A percentile compares a stretch with the other conserved stretches of the same genome.
These are phyloP conservation scores for Silene conica DNA, from an alignment of 148 eudicot species.

Conservation along the genomic window DNA sequence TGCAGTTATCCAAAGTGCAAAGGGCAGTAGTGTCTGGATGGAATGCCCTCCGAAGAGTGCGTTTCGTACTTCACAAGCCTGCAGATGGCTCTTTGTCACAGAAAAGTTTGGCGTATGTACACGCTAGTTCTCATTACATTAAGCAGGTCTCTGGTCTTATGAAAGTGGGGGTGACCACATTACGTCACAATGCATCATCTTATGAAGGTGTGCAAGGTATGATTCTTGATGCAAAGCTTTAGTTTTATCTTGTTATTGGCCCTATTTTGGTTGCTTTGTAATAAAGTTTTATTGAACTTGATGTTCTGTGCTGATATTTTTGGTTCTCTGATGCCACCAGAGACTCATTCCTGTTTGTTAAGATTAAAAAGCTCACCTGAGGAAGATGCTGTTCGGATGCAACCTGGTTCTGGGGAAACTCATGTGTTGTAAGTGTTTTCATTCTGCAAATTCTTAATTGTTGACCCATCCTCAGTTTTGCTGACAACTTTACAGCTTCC, in stretches of 20 bases:
- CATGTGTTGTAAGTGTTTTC: slow-evolving; percentile 70
- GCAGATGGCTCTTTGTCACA: slow-evolving; percentile 64
- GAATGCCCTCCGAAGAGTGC: slow-evolving; percentile 59
- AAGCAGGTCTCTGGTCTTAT: slow-evolving; percentile 85
- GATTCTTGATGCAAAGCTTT: neutral
- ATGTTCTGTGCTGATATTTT: neutral
- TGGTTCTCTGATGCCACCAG: slow-evolving; percentile 30
- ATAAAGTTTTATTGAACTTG: neutral
- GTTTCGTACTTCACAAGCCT: slow-evolving; percentile 54
- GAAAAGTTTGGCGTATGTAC: slow-evolving; percentile 84
- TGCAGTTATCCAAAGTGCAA: slow-evolving; percentile 43
- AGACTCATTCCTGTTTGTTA: slow-evolving; percentile 64
- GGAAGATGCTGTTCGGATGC: slow-evolving; percentile 76
- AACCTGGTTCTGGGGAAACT: slow-evolving; percentile 89
- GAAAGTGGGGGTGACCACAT: slow-evolving; percentile 75
- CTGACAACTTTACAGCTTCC: slow-evolving; percentile 64
- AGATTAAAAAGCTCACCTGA: slow-evolving; percentile 84
- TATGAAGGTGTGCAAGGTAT: slow-evolving; percentile 75
- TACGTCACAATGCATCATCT: slow-evolving; percentile 63
- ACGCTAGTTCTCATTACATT: slow-evolving; percentile 76
- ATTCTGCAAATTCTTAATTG: neutral
- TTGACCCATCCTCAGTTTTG: slow-evolving; percentile 12
- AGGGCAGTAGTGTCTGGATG: slow-evolving; percentile 62
- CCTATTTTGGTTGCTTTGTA: neutral
- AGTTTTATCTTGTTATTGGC: neutral